Base-by-base conservation (phyloP, 768 basidiomycete genomes). In the Chalciporus sphaerocephalus region DNA sequence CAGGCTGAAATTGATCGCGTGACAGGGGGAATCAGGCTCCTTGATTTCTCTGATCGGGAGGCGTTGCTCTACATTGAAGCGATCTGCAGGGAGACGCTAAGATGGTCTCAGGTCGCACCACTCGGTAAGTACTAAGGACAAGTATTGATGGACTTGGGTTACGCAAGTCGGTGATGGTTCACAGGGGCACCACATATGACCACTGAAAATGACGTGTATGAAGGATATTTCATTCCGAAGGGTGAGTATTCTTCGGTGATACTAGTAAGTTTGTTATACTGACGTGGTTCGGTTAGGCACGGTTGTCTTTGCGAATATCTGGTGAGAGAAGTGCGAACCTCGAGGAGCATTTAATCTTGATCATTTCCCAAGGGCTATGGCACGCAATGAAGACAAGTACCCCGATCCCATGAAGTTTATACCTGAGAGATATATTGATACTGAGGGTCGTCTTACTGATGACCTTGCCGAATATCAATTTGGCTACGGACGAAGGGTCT, bases 141-240 rank as follows among this genome's bases (percentile, higher is more conserved):
- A 15, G 42, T 5, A 16, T 5, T 10, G 9, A 12, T 11, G 27
- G 13, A 10, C 9, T 27, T 27, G 27, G 10, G 27, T 12, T 11
- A 11, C 11, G 24, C 24, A 11, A 2, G 27, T 27, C 9, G 27
- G 13, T 10, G 27, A 27, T 12, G 13, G 27, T 13, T 10, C 28
- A 0, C 53, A 57, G 69, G 69, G 5, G 51, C 63, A 1, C 56
- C 64, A 4, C 69, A 70, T 40, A 40, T 54, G 30, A 57, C 56
- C 1, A 45, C 52, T 2, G 47, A 5, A 0, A 17, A 39, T 12
- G 56, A 58, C 41, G 41, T 52, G 17, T 55, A 57, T 30, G 23
- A 55, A 23, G 50, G 54, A 0, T 53, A 44, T 22, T 50, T 53
- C 48, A 50, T 50, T 39, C 57, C 56, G 6, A 58, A 55, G 44